Evolutionary conservation across 192 early-diverging fungal species (phyloP).

Genomic region (Coemansia sp.): DNA sequence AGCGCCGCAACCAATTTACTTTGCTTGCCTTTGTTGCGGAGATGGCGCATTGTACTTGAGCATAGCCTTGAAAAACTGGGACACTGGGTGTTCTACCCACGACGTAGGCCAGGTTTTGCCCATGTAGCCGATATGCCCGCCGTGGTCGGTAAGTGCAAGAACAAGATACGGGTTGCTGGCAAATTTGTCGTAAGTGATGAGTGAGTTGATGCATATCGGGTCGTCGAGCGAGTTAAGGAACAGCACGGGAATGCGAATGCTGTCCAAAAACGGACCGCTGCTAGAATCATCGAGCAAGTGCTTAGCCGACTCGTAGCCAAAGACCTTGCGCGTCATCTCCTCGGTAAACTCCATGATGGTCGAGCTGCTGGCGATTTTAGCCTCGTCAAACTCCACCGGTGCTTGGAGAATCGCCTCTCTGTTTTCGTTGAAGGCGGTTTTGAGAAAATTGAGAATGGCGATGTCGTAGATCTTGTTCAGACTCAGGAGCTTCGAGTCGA

Average conservation of each 20-base stretch:
- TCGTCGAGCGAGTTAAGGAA: constrained; percentile 87
- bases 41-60: constrained; percentile 27
- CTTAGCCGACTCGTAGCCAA: constrained; percentile 79
- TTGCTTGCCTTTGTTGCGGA: neutral
- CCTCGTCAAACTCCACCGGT: constrained; percentile 48
- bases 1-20: neutral
- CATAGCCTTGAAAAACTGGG: constrained; percentile 45
- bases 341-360: constrained; percentile 87
- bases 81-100: constrained; percentile 50
- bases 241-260: constrained; percentile 77
- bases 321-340: constrained; percentile 68
- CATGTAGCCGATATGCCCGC: constrained; percentile 88
- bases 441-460: constrained; percentile 57
- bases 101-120: constrained; percentile 42
- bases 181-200: constrained; percentile 74
- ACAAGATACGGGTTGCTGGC: constrained; percentile 75
- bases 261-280: constrained; percentile 57
- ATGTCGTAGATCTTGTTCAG: constrained; percentile 58
- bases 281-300: constrained; percentile 76
- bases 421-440: constrained; percentile 46
- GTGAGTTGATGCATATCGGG: constrained; percentile 71
- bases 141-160: constrained; percentile 74
- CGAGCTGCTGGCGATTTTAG: constrained; percentile 53
- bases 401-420: constrained; percentile 50
- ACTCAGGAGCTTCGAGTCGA: constrained; percentile 60